Base-by-base conservation (phyloP, 2,329 filamentous ascomycete genomes). In the Colletotrichum ledebouriae region DNA sequence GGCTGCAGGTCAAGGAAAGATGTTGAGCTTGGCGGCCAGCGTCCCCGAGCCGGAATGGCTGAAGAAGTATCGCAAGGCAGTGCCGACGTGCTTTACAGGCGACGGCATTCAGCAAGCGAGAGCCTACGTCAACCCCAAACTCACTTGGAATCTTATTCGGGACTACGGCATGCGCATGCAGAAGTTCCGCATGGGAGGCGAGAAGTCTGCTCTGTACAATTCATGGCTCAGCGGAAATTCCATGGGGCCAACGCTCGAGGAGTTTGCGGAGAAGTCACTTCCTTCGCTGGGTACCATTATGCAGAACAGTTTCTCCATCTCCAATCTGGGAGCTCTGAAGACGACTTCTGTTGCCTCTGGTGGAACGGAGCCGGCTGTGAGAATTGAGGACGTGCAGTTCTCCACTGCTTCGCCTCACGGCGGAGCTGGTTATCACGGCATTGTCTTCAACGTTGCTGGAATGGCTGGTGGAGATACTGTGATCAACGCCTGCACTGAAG, bases 221-320 rank as follows among this genome's bases (percentile, higher is more conserved):
- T 42, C 50, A 11, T 69, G 67, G 67, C 46, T 67, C 6, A 62
- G 57, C 41, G 67, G 67, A 20, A 50, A 77, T 46, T 22, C 66
- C 59, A 29, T 76, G 66, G 11, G 73, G 64, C 74, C 72, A 25
- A 58, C 34, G 13, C 64, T 69, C 58, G 78, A 74, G 57, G 65
- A 72, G 5, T 47, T 70, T 6, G 34, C 67, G 17, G 34, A 49
- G 22, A 67, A 71, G 50, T 56, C 33, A 9, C 57, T 71, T 4
- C 69, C 65, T 3, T 61, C 58, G 0, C 39, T 68, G 13, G 62
- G 61, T 1, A 4, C 52, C 13, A 25, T 59, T 20, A 49, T 71
- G 63, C 65, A 46, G 15, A 61, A 59, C 42, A 70, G 55, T 29
- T 63, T 68, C 29, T 64, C 58, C 4, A 42, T 72, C 15, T 72